These are phyloP conservation scores for Neostapfia colusana DNA, from an alignment of 176 grass and related monocot species.

Conservation along the genomic window DNA sequence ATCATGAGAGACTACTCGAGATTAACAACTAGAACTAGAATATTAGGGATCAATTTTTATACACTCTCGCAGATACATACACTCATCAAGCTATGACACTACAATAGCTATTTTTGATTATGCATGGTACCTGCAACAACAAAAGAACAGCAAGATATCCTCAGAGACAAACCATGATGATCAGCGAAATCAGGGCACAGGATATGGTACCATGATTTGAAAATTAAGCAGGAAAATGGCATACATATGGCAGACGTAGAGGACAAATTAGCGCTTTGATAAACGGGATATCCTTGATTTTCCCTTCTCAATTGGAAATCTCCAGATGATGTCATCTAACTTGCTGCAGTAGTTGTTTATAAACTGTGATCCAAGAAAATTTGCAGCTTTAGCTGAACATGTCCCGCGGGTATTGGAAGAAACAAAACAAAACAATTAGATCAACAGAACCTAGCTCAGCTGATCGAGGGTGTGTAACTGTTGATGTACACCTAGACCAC, in stretches of 20 bases:
- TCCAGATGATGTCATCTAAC: constrained; percentile 93
- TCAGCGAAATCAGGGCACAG: neutral
- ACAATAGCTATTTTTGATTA: neutral
- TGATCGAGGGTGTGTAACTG: neutral
- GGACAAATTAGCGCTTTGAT: constrained; percentile 46
- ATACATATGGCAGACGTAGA: neutral
- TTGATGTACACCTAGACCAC: neutral
- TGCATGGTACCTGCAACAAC: constrained; percentile 38
- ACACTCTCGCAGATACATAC: neutral
- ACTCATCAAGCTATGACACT: constrained; percentile 4
- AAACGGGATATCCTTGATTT: constrained; percentile 55
- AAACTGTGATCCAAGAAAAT: constrained; percentile 53
- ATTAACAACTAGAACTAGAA: constrained; percentile 28
- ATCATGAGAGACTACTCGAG: neutral
- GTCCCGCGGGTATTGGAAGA: constrained; percentile 1
- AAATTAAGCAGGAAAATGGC: neutral
- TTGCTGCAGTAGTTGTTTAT: constrained; percentile 78
- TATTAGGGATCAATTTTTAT: constrained; percentile 5
- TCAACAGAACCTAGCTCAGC: neutral
- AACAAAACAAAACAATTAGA: constrained; percentile 6
- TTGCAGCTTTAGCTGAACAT: constrained; percentile 26
- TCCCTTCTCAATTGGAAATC: constrained; percentile 59
- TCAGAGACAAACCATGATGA: constrained; percentile 7
- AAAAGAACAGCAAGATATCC: neutral
- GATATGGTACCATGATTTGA: neutral